A percentile compares a stretch with the other conserved stretches of the same genome.
These are phyloP conservation scores for Metschnikowia cerradonensis DNA, from an alignment of 805 yeast genomes.

Conservation along the genomic window DNA sequence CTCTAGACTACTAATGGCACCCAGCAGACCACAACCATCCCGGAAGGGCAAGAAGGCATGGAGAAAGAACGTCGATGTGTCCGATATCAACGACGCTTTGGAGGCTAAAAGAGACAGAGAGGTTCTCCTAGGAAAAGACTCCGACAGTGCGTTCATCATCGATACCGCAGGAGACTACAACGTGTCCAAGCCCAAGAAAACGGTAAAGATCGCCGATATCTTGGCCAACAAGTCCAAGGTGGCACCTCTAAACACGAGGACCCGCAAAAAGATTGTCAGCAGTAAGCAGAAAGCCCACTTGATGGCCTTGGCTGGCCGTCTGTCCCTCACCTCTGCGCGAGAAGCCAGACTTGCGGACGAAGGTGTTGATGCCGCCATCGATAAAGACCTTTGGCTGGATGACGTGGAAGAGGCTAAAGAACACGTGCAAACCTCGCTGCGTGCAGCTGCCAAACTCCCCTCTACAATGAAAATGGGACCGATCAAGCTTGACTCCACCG, in stretches of 20 bases:
- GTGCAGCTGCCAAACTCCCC: conserved; percentile 51
- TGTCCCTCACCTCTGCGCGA: conserved; percentile 48
- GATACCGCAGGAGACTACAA: conserved; percentile 41
- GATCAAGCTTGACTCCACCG: conserved; percentile 45
- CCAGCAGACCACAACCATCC: conserved; percentile 56
- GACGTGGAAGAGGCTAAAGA: conserved; percentile 17
- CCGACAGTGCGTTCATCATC: conserved; percentile 45
- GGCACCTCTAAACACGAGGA: conserved; percentile 51
- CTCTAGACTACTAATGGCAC: conserved; percentile 9
- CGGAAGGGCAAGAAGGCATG: conserved; percentile 91
- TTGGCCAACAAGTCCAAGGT: conserved; percentile 70
- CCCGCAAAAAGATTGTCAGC: conserved; percentile 54
- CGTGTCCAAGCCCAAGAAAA: conserved; percentile 29
- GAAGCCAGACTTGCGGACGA: conserved; percentile 57
- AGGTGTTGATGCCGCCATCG: conserved; percentile 50
- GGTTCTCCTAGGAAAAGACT: conserved; percentile 47
- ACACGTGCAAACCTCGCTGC: neutral
- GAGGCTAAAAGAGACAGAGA: conserved; percentile 65
- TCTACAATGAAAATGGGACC: conserved; percentile 52
- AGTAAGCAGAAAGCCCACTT: conserved; percentile 60
- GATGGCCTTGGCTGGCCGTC: conserved; percentile 74
- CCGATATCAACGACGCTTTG: conserved; percentile 68
- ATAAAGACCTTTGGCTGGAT: conserved; percentile 70
- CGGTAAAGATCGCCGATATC: conserved; percentile 63
- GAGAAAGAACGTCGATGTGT: conserved; percentile 87